These are phyloP conservation scores for Aspergillus sp. DNA, from an alignment of 2,329 filamentous ascomycete genomes.

Conservation along the genomic window DNA sequence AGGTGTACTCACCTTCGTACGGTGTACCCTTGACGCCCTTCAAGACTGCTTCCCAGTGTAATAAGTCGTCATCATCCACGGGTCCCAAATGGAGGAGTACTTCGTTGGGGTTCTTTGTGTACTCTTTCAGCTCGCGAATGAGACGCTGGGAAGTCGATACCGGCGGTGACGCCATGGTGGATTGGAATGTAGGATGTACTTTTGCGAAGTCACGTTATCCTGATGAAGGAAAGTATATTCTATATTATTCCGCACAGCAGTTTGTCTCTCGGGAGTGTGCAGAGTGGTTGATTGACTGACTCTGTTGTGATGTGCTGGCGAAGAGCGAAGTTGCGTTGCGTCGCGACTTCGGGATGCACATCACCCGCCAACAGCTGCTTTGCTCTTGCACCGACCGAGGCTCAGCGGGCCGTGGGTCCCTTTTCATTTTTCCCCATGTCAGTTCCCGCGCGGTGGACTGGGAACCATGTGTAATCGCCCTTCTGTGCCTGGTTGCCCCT, in stretches of 20 bases:
- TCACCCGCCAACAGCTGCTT: background rate
- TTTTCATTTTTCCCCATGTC: background rate
- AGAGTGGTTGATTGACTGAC: no score
- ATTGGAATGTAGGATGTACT: slow-evolving; percentile 7
- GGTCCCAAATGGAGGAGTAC: slow-evolving; percentile 54
- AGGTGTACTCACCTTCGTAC: slow-evolving; percentile 50
- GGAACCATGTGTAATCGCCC: no score
- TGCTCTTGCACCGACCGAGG: background rate
- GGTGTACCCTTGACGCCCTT: slow-evolving; percentile 55
- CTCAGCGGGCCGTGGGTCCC: background rate
- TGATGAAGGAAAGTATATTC: no score
- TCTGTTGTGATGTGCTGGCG: no score
- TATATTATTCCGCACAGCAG: no score
- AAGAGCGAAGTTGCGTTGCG: no score
- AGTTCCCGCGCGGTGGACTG: background rate
- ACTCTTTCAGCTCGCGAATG: slow-evolving; percentile 57
- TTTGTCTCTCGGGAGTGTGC: no score
- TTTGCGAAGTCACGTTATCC: no score
- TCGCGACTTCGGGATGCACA: no score
- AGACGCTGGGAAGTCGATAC: slow-evolving; percentile 52
- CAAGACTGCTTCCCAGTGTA: slow-evolving; percentile 58
- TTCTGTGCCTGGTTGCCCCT: slow-evolving; percentile 3
- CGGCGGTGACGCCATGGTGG: slow-evolving; percentile 18
- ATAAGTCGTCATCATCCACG: slow-evolving; percentile 52
- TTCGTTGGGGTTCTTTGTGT: slow-evolving; percentile 52